Base-by-base conservation (phyloP, 2,329 filamentous ascomycete species). In the Pleurostoma richardsiae region DNA sequence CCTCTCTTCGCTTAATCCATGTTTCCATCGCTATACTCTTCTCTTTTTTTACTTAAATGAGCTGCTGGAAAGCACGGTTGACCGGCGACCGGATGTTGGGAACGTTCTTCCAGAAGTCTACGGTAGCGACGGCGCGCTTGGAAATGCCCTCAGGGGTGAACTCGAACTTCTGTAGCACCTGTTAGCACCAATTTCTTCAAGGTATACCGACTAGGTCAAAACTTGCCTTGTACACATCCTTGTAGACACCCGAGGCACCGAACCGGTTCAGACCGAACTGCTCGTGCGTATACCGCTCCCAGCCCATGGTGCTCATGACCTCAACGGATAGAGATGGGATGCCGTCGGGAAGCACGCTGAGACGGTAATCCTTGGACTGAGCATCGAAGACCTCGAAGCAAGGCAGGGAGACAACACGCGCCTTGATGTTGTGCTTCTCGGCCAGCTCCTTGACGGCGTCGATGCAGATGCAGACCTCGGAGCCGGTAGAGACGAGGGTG, bases 191-290 rank as follows among this genome's bases (percentile, higher is more conserved):
- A 57, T 49, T 54, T 43, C 30, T 54, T 29, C 28, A 3, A 8
- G 8, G 6, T 30, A 8, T 33, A 4, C 4, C 29, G 29, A 19
- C 6, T 28, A 19, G 29, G 27, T 39, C 28, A 41, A 10, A 49
- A 70, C 80, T 72, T 77, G 77, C 88, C 80, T 88, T 86, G 82
- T 99, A 99, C 52, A 99, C 90, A 63, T 97, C 86, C 85, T 92
- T 92, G 80, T 97, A 97, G 57, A 92, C 86, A 63, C 92, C 94
- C 47, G 89, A 95, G 58, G 92, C 92, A 83, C 94, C 94, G 72
- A 99, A 99, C 68, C 94, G 84, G 86, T 99, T 99, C 58, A 99
- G 84, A 68, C 94, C 94, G 64, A 99, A 99, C 78, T 99, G 94
- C 83, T 99, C 94, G 75, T 99, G 92, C 50, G 90, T 88, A 77